Evolutionary conservation across 306 rosid species (phyloP).

Genomic region (Albizia julibrissin): DNA sequence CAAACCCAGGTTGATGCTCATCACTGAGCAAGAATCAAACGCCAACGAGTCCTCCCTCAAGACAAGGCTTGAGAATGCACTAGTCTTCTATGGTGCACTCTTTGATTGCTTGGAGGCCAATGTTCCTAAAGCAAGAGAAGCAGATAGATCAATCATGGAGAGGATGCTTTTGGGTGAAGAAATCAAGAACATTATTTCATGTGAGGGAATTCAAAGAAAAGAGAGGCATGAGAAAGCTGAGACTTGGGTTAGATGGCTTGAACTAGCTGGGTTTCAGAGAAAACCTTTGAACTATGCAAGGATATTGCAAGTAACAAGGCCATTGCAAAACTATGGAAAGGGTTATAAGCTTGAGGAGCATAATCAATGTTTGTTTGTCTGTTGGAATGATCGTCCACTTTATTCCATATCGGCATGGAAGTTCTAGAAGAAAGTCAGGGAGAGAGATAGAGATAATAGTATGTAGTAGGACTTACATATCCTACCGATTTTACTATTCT

Average conservation of each 20-base stretch:
- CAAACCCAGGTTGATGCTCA: slow-evolving; percentile 61
- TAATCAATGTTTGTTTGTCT: slow-evolving; percentile 41
- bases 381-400: slow-evolving; percentile 24
- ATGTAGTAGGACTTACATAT: no score
- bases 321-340: slow-evolving; percentile 47
- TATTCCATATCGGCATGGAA: slow-evolving; percentile 66
- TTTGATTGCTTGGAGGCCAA: slow-evolving; percentile 72
- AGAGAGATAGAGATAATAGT: background rate
- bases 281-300: slow-evolving; percentile 47
- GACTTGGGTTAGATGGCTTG: slow-evolving; percentile 67
- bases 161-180: slow-evolving; percentile 73
- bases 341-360: slow-evolving; percentile 44
- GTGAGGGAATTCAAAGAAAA: slow-evolving; percentile 69
- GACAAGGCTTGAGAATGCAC: slow-evolving; percentile 56
- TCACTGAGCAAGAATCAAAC: slow-evolving; percentile 74
- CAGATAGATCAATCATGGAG: slow-evolving; percentile 54
- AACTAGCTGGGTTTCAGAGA: slow-evolving; percentile 59
- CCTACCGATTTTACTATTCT: no score
- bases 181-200: slow-evolving; percentile 69
- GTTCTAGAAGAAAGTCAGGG: background rate
- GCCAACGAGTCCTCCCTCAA: slow-evolving; percentile 46
- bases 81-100: slow-evolving; percentile 57
- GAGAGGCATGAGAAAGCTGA: slow-evolving; percentile 72
- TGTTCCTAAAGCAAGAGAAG: slow-evolving; percentile 33
- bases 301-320: slow-evolving; percentile 42